Conservation (phyloP, 1,284 basidiomycete genomes). For the Irpex sp. region DNA sequence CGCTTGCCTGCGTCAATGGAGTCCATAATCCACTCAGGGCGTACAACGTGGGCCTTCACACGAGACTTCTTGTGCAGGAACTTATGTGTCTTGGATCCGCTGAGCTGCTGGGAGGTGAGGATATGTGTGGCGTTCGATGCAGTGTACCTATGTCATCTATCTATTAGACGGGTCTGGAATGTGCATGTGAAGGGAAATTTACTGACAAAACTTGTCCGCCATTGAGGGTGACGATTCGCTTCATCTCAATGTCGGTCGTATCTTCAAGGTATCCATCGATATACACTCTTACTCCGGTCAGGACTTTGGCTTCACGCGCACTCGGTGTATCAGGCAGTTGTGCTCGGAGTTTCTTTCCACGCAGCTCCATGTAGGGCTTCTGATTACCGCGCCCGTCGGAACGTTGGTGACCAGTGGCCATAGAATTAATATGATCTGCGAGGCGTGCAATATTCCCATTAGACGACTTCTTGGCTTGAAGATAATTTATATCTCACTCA, state of each 20-base stretch:
- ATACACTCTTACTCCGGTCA: slow-evolving; percentile 44
- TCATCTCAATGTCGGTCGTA: slow-evolving; percentile 74
- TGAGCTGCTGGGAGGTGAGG: slow-evolving; percentile 61
- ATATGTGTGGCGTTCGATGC: slow-evolving; percentile 65
- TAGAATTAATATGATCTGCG: slow-evolving; percentile 53
- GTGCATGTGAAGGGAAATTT: background rate
- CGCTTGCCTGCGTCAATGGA: slow-evolving; percentile 53
- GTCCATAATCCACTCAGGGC: slow-evolving; percentile 67
- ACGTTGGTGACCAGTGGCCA: slow-evolving; percentile 63
- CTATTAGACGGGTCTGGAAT: background rate
- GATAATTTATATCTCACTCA: slow-evolving; percentile 18
- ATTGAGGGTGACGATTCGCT: slow-evolving; percentile 47
- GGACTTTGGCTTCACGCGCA: slow-evolving; percentile 27
- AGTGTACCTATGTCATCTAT: slow-evolving; percentile 32
- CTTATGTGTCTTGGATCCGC: slow-evolving; percentile 58
- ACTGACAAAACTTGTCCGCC: slow-evolving; percentile 52
- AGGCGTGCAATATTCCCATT: background rate
- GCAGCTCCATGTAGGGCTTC: slow-evolving; percentile 36
- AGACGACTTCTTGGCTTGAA: background rate
- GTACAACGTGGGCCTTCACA: slow-evolving; percentile 49
- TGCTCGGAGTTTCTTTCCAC: slow-evolving; percentile 44
- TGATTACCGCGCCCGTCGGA: slow-evolving; percentile 41
- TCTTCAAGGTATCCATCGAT: slow-evolving; percentile 61
- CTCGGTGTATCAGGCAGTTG: slow-evolving; percentile 31
- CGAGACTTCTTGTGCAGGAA: slow-evolving; percentile 44